Conservation (phyloP, 2,329 filamentous ascomycete genomes). For the Penicillium fuscoglaucum region DNA sequence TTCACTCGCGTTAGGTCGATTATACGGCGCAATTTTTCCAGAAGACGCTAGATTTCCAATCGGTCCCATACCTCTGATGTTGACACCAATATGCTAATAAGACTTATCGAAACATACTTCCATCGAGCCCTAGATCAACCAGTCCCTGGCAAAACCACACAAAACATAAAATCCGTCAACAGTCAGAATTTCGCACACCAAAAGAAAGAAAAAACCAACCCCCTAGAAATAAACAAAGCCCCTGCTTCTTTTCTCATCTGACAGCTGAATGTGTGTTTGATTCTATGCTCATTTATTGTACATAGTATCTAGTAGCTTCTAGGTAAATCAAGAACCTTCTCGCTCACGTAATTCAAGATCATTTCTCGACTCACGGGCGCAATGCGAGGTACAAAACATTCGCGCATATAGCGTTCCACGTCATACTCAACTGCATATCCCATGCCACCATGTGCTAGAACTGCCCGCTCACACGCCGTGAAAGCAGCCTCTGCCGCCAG, state of each 20-base stretch:
- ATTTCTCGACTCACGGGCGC: slow-evolving; percentile 59
- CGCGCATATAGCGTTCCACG: slow-evolving; percentile 61
- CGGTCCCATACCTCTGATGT: too few relatives aligned
- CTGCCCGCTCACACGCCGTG: slow-evolving; percentile 58
- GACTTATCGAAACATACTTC: too few relatives aligned
- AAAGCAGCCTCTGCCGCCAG: slow-evolving; percentile 62
- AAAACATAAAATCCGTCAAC: too few relatives aligned
- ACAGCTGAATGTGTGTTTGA: background rate
- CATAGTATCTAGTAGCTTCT: slow-evolving; percentile 40
- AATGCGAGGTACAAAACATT: slow-evolving; percentile 60
- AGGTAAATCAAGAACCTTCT: slow-evolving; percentile 46
- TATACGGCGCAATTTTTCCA: too few relatives aligned
- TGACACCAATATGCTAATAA: too few relatives aligned
- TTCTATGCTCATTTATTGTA: background rate
- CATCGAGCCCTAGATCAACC: too few relatives aligned
- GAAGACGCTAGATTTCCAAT: too few relatives aligned
- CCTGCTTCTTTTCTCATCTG: background rate
- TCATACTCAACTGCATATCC: slow-evolving; percentile 64
- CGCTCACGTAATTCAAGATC: slow-evolving; percentile 48
- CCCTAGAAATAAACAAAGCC: too few relatives aligned
- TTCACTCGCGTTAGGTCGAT: too few relatives aligned
- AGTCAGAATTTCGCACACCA: too few relatives aligned
- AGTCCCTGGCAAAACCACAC: too few relatives aligned
- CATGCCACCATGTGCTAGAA: slow-evolving; percentile 62
- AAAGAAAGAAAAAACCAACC: too few relatives aligned